Conservation (phyloP, 148 eudicot genomes). For the Camellia japonica region DNA sequence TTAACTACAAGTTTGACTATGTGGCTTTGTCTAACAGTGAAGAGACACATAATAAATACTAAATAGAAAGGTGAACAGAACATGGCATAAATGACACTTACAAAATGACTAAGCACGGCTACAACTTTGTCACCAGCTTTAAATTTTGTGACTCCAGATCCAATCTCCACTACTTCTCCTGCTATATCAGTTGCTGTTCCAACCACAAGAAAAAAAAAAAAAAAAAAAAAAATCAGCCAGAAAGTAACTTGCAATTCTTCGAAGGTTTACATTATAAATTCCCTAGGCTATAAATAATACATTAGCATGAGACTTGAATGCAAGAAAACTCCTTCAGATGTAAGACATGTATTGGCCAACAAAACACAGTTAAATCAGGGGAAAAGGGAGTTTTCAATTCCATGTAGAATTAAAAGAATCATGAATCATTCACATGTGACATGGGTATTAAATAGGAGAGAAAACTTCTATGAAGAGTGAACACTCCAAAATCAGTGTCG, state of each 20-base stretch:
- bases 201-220: conserved; percentile 5
- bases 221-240: conserved; percentile 8
- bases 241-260: not conserved
- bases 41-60: not conserved
- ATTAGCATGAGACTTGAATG: not conserved
- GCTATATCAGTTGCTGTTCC: conserved; percentile 66
- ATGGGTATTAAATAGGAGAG: not conserved
- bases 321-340: not conserved
- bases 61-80: not conserved
- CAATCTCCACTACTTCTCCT: conserved; percentile 77
- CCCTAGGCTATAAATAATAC: not conserved
- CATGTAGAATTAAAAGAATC: not conserved
- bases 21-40: not conserved
- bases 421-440: not conserved
- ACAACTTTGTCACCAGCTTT: conserved; percentile 79
- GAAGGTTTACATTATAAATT: not conserved
- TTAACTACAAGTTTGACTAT: not conserved
- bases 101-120: conserved; percentile 35
- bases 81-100: conserved; percentile 26
- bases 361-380: not conserved
- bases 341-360: not conserved
- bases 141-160: conserved; percentile 53
- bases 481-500: no score
- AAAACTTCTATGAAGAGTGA: no score
- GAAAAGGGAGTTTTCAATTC: not conserved